Evolutionary conservation across 257 asterid genomes (phyloP).

Genomic region (Rauvolfia tetraphylla): DNA sequence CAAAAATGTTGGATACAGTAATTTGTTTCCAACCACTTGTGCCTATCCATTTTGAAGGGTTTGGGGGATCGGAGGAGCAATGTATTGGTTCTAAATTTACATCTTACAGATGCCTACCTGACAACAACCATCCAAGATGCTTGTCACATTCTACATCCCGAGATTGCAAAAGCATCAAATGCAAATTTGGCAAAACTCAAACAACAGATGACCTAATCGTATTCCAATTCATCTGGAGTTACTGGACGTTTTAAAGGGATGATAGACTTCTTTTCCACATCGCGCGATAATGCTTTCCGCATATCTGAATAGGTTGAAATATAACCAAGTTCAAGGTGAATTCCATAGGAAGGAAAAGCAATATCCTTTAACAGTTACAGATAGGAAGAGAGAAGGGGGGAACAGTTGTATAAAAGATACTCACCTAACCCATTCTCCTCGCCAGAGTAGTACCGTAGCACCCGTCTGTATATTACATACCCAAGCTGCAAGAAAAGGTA

Average conservation of each 20-base stretch:
- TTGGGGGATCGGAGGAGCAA: no score
- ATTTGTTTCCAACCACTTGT: neutral
- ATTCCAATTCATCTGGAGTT: constrained; percentile 94
- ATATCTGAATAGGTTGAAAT: constrained; percentile 48
- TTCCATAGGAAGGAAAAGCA: constrained; percentile 1
- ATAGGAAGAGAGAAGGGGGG: no score
- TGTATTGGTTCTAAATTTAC: neutral
- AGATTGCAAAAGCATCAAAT: constrained; percentile 2
- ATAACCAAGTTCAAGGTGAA: constrained; percentile 1
- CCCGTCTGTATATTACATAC: constrained; percentile 83
- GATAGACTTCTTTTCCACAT: constrained; percentile 79
- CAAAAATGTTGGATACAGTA: neutral
- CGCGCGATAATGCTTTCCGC: constrained; percentile 95
- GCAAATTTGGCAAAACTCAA: constrained; percentile 1
- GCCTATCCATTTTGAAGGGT: neutral
- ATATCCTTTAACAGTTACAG: no score
- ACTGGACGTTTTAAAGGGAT: constrained; percentile 86
- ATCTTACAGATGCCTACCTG: neutral
- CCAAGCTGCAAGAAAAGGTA: constrained; percentile 57
- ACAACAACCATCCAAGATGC: neutral
- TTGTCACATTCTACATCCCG: neutral
- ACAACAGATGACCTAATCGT: constrained; percentile 46
- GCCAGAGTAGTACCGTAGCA: constrained; percentile 89
- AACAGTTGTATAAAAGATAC: constrained; percentile 23
- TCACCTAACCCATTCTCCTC: constrained; percentile 96